Base-by-base conservation (phyloP, 1,284 basidiomycete species). In the Ustilago xerochloae region DNA sequence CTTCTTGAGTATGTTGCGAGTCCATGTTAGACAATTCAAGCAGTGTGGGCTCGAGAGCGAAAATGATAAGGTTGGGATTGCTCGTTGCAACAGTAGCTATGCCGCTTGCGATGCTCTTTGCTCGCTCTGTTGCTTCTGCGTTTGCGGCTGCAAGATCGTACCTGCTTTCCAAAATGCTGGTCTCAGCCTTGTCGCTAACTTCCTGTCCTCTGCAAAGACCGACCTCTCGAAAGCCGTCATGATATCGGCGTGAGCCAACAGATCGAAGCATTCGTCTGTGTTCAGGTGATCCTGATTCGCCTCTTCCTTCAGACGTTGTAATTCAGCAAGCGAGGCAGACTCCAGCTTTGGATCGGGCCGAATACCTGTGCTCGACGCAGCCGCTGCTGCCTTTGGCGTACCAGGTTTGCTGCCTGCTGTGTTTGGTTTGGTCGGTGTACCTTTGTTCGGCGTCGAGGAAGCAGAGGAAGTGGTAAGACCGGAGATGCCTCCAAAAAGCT, bases 201-300 rank as follows among this genome's bases (percentile, higher is more conserved):
- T 63, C n/a, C 53, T 30, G 33, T 70, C 67, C 13, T 70, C 50
- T 2, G 48, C 36, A 24, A 48, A 49, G 24, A 68, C 33, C 6
- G 52, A 52, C 26, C 66, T 49, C 28, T 78, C 75, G 24, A 78
- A 78, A 10, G 72, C 66, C 35, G 54, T 6, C 71, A 75, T 78
- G 43, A 78, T 75, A 35, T 78, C 75, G 15, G 75, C 71, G 20
- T 75, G 72, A 3, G 65, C 75, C 16, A 78, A 36, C 22, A 78
- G 36, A 53, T 78, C 71, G 32, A 75, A 78, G 36, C 72, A 75
- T 50, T 70, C 61, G 20, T 69, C 66, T 9, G 63, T 70, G 32
- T 60, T 48, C 12, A 75, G 43, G 20, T 69, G 48, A 22, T 39
- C 28, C 41, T 64, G 29, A 1, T 32, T 39, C n/a, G 56, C 58